These are phyloP conservation scores for Silene conica DNA, from an alignment of 148 eudicot species.

Conservation along the genomic window DNA sequence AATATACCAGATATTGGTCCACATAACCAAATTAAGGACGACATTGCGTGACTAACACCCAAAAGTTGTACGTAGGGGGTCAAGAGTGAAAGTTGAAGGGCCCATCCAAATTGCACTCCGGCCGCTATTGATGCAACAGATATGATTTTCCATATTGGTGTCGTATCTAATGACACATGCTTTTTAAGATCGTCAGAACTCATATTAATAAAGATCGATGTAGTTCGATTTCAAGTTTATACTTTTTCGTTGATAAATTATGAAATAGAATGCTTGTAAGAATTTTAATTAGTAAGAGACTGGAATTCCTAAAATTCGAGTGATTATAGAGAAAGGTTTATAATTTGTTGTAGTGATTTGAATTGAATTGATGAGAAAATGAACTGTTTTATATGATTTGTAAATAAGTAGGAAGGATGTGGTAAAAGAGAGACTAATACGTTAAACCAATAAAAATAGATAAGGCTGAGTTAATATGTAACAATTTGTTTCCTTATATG, in stretches of 20 bases:
- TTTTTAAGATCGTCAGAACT: slow-evolving; percentile 20
- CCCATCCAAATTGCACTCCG: slow-evolving; percentile 88
- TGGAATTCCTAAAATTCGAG: background rate
- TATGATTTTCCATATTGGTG: slow-evolving; percentile 33
- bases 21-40: slow-evolving; percentile 78
- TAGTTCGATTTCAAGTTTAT: too few species aligned
- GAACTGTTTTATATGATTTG: background rate
- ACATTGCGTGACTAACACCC: slow-evolving; percentile 60
- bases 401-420: background rate
- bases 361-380: background rate
- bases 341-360: background rate
- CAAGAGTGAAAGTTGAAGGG: slow-evolving; percentile 64
- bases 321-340: background rate
- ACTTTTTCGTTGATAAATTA: too few species aligned
- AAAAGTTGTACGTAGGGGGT: slow-evolving; percentile 72
- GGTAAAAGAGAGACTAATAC: background rate
- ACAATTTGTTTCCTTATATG: background rate
- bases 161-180: slow-evolving; percentile 11
- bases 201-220: background rate
- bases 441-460: background rate
- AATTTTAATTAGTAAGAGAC: too few species aligned
- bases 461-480: slow-evolving; percentile 5
- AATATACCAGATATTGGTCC: slow-evolving; percentile 82
- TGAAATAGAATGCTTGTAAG: too few species aligned
- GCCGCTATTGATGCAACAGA: slow-evolving; percentile 63